phyloP scores from a whole-genome alignment of 2,329 filamentous ascomycete genomes.

The Trichoderma aggressivum region DNA sequence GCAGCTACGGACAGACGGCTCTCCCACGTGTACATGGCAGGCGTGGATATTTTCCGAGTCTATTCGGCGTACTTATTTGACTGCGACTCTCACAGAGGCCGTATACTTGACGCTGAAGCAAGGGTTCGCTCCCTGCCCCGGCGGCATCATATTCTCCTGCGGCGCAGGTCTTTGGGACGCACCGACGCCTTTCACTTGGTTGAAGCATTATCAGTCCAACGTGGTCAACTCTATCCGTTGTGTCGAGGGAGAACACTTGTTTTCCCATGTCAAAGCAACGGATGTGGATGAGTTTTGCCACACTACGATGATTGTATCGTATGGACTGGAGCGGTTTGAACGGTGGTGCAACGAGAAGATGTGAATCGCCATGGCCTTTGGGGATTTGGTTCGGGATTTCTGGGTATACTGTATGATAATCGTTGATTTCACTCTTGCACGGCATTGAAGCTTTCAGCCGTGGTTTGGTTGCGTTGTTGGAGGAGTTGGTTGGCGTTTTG shows the following conservation, averaged over 20 bases:
- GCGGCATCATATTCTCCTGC: background rate
- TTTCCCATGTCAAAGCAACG: background rate
- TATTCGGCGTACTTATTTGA: background rate
- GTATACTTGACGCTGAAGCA: constrained; percentile 11
- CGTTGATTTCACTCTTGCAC: background rate
- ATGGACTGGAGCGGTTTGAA: constrained; percentile 6
- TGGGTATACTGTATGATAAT: background rate
- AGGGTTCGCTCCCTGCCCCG: constrained; percentile 2
- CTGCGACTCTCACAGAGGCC: constrained; percentile 6
- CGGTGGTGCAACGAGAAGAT: constrained; percentile 2
- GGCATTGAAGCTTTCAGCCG: background rate
- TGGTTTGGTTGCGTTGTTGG: background rate
- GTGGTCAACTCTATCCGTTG: background rate
- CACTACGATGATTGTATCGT: background rate
- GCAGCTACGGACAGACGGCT: constrained; percentile 4
- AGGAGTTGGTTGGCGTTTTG: background rate
- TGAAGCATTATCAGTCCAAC: background rate
- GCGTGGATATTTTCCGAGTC: constrained; percentile 12
- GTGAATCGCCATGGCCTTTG: background rate
- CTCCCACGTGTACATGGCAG: constrained; percentile 3
- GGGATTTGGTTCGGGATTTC: background rate
- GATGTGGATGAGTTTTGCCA: constrained; percentile 14
- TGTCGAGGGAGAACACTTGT: background rate
- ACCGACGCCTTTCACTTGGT: background rate
- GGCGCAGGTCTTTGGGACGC: background rate